Percentiles rank a stretch among this genome's conserved stretches.
Conservation (phyloP, 768 basidiomycete species). For the Russula emetica region DNA sequence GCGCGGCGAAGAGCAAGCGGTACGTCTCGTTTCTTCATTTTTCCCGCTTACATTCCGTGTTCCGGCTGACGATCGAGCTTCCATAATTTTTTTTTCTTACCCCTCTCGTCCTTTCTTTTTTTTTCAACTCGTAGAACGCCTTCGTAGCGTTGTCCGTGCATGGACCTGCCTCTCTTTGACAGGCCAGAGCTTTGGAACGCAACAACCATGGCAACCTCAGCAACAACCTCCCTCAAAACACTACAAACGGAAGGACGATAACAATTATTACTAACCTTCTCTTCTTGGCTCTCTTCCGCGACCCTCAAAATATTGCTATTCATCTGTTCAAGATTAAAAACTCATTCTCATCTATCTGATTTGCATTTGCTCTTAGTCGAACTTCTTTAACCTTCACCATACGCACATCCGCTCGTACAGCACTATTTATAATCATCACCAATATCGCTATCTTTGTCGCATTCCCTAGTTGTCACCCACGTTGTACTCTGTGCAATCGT, state of each 20-base stretch:
- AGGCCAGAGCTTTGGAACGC: not conserved
- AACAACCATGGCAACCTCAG: not conserved
- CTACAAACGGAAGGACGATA: constrained; percentile 11
- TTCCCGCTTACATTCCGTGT: not conserved
- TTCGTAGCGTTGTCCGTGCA: constrained; percentile 21
- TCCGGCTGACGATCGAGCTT: constrained; percentile 2
- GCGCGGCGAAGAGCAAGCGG: constrained; percentile 22
- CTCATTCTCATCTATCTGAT: constrained; percentile 7
- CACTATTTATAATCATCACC: constrained; percentile 25
- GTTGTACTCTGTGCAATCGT: not conserved
- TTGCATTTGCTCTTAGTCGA: not conserved
- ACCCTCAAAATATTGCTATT: constrained; percentile 1
- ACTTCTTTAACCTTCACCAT: constrained; percentile 10
- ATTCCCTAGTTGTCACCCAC: constrained; percentile 6
- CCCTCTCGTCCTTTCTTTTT: not conserved
- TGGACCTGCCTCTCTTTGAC: constrained; percentile 21
- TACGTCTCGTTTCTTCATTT: not conserved
- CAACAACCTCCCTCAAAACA: not conserved
- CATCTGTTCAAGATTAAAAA: not conserved
- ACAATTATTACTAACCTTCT: constrained; percentile 9
- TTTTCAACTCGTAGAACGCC: constrained; percentile 5
- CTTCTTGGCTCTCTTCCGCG: not conserved
- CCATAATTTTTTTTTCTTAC: not conserved
- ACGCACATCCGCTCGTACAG: constrained; percentile 21
- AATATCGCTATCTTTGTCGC: constrained; percentile 15